Base-by-base conservation (phyloP, 108 stramenopile species). In the Aurantiochytrium sp. region DNA sequence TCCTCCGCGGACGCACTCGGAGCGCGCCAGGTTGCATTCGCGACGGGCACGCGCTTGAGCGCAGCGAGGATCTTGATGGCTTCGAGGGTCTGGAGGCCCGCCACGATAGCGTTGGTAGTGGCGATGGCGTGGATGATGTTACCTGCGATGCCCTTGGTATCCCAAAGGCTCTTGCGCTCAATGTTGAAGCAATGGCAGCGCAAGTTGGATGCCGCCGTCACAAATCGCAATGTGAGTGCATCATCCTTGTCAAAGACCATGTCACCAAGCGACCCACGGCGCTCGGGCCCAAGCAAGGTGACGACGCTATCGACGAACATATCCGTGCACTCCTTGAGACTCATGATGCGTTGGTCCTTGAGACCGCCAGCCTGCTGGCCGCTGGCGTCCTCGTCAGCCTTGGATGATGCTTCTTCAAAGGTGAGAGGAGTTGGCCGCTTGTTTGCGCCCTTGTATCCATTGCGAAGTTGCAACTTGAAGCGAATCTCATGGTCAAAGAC, bases 61-160 rank as follows among this genome's bases (percentile, higher is more conserved):
- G 45, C 35, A 0, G 72, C 73, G 16, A 93, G 72, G 58, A 92
- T 92, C 90, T 93, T 92, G 51, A 94, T 43, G 23, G 94, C 94
- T 55, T 92, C 92, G 51, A 90, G 60, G 28, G 91, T 92, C 91
- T 95, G 93, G 72, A 93, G 59, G 5, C 92, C 94, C 23, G 98
- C 98, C 58, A 97, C 97, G 91, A 99, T 98, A 45, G 99, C 99
- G 95, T 99, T 99, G 76, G 98, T 99, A 18, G 99, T 99, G 60
- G 99, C 98, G 93, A 99, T 98, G 71, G 99, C 99, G 29, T 98
- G 98, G 90, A 99, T 98, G 72, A 99, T 99, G 91, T 99, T 99
- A 10, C 98, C 98, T 16, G 98, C 99, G 64, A 98, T 97, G 44
- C 99, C 98, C 94, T 98, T 99, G 92, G 92, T 93, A 89, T 99